Percentiles rank a stretch among this genome's conserved stretches.
These are phyloP conservation scores for Candida glaebosa DNA, from an alignment of 805 yeast genomes.

Conservation along the genomic window DNA sequence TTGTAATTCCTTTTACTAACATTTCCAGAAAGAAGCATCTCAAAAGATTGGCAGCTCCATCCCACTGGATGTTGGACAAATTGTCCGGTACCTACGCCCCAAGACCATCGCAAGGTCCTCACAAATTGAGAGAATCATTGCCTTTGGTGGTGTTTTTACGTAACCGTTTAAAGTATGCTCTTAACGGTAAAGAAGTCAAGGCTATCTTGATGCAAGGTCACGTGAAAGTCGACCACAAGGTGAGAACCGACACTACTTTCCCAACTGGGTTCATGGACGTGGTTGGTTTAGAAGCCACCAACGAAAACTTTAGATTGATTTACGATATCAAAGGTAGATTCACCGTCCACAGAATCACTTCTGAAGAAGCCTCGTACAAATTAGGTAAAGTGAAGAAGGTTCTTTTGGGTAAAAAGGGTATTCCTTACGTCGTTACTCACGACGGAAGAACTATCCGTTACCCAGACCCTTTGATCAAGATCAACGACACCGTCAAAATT, in stretches of 20 bases:
- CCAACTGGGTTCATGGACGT: conserved; percentile 99
- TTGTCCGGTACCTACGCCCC: conserved; percentile 99
- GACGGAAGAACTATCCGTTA: conserved; percentile 99
- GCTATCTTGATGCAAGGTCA: conserved; percentile 98
- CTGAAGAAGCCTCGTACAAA: conserved; percentile 98
- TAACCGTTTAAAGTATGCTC: conserved; percentile 98
- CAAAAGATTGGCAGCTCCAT: conserved; percentile 99
- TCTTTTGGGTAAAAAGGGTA: conserved; percentile 96
- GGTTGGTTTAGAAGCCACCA: conserved; percentile 94
- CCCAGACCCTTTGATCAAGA: conserved; percentile 97
- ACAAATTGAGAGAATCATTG: conserved; percentile 96
- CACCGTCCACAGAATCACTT: conserved; percentile 99
- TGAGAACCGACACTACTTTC: conserved; percentile 97
- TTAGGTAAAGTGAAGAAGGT: conserved; percentile 98
- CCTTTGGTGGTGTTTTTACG: conserved; percentile 96
- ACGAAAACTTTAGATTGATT: conserved; percentile 98
- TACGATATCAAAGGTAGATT: conserved; percentile 99
- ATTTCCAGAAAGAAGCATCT: conserved; percentile 86
- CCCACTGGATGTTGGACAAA: conserved; percentile 99
- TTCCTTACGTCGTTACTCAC: conserved; percentile 98
- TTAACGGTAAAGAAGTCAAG: conserved; percentile 98
- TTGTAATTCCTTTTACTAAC: too few relatives aligned
- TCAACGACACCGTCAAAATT: conserved; percentile 96
- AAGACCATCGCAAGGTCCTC: conserved; percentile 99
- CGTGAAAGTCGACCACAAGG: conserved; percentile 98